phyloP scores from a whole-genome alignment of 768 basidiomycete species.

The Tephrocybe sp. region DNA sequence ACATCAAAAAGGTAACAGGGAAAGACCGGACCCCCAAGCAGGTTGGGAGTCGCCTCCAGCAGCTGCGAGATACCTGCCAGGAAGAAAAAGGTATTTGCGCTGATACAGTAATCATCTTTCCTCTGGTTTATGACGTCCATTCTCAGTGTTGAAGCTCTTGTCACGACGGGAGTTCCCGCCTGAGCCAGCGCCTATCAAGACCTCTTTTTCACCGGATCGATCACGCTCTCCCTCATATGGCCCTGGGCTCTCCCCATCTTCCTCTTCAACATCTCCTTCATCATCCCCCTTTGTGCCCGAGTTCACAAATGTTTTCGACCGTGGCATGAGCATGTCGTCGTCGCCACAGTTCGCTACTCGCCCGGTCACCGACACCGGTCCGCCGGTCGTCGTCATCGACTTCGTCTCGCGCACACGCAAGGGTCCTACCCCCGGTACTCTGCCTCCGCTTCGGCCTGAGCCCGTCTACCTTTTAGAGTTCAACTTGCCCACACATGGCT shows the following conservation, averaged over 20 bases:
- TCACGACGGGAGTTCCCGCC: conserved; percentile 19
- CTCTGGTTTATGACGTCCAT: background rate
- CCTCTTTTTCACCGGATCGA: conserved; percentile 2
- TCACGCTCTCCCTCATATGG: conserved; percentile 11
- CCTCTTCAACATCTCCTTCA: conserved; percentile 13
- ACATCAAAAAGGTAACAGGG: conserved; percentile 57
- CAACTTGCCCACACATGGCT: conserved; percentile 3
- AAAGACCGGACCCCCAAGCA: conserved; percentile 63
- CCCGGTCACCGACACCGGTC: background rate
- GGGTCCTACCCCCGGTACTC: background rate
- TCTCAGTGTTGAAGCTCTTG: conserved; percentile 23
- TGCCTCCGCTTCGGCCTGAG: conserved; percentile 3
- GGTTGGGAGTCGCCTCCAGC: conserved; percentile 69
- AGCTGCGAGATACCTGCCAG: conserved; percentile 60
- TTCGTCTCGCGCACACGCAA: conserved; percentile 10
- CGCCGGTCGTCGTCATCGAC: conserved; percentile 12
- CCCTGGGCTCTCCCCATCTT: conserved; percentile 11
- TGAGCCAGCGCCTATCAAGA: conserved; percentile 1
- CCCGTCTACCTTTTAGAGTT: conserved; percentile 11
- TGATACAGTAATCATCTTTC: background rate
- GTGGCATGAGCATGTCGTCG: background rate
- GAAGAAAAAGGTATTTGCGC: conserved; percentile 52
- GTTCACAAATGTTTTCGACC: conserved; percentile 8
- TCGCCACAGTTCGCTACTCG: conserved; percentile 4
- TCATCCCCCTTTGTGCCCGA: conserved; percentile 13